Evolutionary conservation across 2,329 filamentous ascomycete genomes (phyloP), one percentile per base, ranked within the genome.

Genomic region (Microcera coccophila): DNA sequence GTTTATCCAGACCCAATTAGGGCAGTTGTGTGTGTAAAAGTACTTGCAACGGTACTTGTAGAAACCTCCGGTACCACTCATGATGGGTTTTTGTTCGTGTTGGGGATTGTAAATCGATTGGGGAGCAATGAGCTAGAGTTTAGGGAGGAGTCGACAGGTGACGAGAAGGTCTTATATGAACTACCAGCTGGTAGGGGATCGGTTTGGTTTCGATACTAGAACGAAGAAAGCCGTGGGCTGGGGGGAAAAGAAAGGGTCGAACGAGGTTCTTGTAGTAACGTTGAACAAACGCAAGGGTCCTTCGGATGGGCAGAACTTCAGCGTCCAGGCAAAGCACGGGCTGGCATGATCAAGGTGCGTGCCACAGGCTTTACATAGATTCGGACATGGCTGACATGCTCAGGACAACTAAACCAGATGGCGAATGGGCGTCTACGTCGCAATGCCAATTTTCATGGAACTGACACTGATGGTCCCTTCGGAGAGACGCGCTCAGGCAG

Each of bases 11-110:
- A 78, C 74, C 75, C 74, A 78, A 50, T 78, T 72, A 4, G 63
- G 67, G 50, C 74, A 77, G 49, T 76, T 70, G 54, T 74, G 66
- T 21, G 71, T 68, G 44, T 69, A 69, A 52, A 73, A 76, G 64
- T 76, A 74, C 61, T 75, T 78, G 69, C 75, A 78, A 32, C 71
- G 68, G 59, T 74, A 78, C 62, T 72, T 76, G 57, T 75, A 76
- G 47, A 69, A 74, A 28, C 70, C 70, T 34, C 71, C 70, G 49
- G 64, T 56, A 42, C 61, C 58, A 36, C 59, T 62, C 61, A 63
- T 63, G 15, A 20, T 35, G 33, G 18, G 33, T 32, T 9, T 51
- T n/a, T n/a, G n/a, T n/a, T n/a, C n/a, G 43, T 53, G 45, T 50
- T 49, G 36, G 19, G 40, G 36, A 39, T 37, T 41, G 41, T 43